Evolutionary conservation across 768 basidiomycete genomes (phyloP).

Genomic region (Mycena vitilis): DNA sequence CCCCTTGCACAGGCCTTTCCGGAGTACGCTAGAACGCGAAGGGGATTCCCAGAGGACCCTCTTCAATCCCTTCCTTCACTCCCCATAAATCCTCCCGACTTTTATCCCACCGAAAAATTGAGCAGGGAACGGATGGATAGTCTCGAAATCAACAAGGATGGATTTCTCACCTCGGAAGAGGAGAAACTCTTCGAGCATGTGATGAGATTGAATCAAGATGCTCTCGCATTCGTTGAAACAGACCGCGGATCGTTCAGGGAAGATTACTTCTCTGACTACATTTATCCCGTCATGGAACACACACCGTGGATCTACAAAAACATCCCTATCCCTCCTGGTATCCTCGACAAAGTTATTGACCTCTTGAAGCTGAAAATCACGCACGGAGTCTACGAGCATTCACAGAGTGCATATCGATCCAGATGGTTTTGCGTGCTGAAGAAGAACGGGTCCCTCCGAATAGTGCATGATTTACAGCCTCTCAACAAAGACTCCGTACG

Average conservation of each 20-base stretch:
- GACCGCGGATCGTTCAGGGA: background rate
- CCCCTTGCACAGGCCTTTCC: too few species aligned
- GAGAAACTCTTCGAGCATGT: background rate
- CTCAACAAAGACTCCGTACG: slow-evolving; percentile 52
- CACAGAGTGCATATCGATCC: slow-evolving; percentile 48
- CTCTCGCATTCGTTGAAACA: background rate
- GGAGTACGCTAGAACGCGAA: too few species aligned
- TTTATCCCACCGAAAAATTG: too few species aligned
- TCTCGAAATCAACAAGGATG: background rate
- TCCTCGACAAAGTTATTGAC: slow-evolving; percentile 44
- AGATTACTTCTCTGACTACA: slow-evolving; percentile 32
- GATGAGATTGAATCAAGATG: background rate
- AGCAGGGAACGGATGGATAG: too few species aligned
- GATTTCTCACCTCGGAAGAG: background rate
- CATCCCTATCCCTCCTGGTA: slow-evolving; percentile 50
- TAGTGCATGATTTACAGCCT: slow-evolving; percentile 53
- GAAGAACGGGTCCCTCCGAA: slow-evolving; percentile 45
- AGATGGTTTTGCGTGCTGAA: slow-evolving; percentile 54
- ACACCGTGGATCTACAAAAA: slow-evolving; percentile 49
- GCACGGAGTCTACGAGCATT: slow-evolving; percentile 51
- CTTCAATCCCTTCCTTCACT: too few species aligned
- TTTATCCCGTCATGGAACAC: slow-evolving; percentile 48
- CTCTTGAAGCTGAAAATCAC: slow-evolving; percentile 47
- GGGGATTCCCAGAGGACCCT: too few species aligned
- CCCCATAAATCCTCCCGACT: too few species aligned